Evolutionary conservation across 768 basidiomycete genomes (phyloP).

Genomic region (Cyclocybe cylindracea): DNA sequence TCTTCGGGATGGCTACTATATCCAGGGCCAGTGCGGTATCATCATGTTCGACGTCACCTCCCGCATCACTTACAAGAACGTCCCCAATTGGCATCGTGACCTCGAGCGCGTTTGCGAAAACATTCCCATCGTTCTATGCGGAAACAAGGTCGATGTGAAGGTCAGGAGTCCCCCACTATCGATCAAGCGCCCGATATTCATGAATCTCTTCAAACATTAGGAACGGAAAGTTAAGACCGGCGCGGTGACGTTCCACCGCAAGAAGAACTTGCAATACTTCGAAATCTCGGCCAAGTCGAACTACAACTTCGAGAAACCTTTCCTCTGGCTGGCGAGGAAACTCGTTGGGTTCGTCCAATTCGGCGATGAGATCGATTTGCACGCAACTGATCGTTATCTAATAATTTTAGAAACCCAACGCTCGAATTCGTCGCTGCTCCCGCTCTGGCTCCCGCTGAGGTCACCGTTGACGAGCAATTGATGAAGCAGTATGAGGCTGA

Average conservation of each 20-base stretch:
- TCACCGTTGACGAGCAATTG: conserved; percentile 74
- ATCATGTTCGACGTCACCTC: conserved; percentile 99
- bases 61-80: conserved; percentile 99
- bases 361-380: neutral
- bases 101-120: conserved; percentile 99
- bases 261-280: conserved; percentile 99
- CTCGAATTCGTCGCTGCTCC: conserved; percentile 98
- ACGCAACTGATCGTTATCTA: conserved; percentile 2
- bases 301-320: conserved; percentile 99
- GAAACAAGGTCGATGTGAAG: conserved; percentile 99
- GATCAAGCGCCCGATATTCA: conserved; percentile 4
- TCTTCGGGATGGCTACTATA: conserved; percentile 95
- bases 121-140: conserved; percentile 98
- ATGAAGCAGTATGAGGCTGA: conserved; percentile 82
- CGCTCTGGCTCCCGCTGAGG: conserved; percentile 93
- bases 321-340: conserved; percentile 99
- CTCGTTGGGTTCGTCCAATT: conserved; percentile 79
- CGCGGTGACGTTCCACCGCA: conserved; percentile 98
- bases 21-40: conserved; percentile 98
- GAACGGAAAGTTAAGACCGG: conserved; percentile 99
- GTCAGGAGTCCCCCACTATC: conserved; percentile 42
- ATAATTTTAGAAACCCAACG: conserved; percentile 60
- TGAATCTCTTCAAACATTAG: conserved; percentile 39
- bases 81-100: conserved; percentile 99
- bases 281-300: conserved; percentile 99